phyloP scores from a whole-genome alignment of 2,329 filamentous ascomycete species.

The Parastagonospora avenae region DNA sequence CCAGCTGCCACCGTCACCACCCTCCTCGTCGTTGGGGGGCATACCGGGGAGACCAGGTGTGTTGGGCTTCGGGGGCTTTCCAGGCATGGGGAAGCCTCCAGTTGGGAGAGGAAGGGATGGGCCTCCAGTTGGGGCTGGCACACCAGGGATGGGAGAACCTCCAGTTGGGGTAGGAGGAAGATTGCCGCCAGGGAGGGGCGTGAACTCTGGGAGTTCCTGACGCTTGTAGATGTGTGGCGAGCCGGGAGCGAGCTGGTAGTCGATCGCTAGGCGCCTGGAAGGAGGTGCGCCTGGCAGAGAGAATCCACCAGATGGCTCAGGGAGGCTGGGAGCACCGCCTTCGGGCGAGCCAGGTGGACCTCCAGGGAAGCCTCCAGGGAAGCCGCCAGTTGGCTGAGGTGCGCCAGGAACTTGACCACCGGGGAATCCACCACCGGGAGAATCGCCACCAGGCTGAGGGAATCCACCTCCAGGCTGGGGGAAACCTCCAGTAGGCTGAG shows the following conservation, averaged over 20 bases:
- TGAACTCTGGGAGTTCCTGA: not conserved
- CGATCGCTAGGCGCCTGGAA: constrained; percentile 7
- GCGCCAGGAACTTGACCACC: too few species aligned
- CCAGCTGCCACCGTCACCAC: not conserved
- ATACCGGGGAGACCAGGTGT: not conserved
- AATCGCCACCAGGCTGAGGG: not conserved
- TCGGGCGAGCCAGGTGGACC: not conserved
- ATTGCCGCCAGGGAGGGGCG: not conserved
- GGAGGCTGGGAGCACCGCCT: too few species aligned
- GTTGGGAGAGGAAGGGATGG: not conserved
- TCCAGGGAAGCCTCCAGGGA: not conserved
- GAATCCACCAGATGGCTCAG: too few species aligned
- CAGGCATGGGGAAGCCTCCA: not conserved
- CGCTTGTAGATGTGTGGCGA: not conserved
- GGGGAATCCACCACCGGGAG: not conserved
- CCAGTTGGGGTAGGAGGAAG: not conserved
- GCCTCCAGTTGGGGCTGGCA: not conserved
- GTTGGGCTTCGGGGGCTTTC: not conserved
- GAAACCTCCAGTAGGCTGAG: not conserved
- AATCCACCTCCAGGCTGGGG: too few species aligned
- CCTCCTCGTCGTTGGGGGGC: not conserved
- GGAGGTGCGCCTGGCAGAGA: not conserved
- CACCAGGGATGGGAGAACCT: not conserved
- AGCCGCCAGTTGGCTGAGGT: not conserved
- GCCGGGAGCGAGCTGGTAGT: constrained; percentile 21